Evolutionary conservation across 345 rosid genomes (phyloP), one percentile per base, ranked within the genome.

Genomic region (Euphorbia lathyris): DNA sequence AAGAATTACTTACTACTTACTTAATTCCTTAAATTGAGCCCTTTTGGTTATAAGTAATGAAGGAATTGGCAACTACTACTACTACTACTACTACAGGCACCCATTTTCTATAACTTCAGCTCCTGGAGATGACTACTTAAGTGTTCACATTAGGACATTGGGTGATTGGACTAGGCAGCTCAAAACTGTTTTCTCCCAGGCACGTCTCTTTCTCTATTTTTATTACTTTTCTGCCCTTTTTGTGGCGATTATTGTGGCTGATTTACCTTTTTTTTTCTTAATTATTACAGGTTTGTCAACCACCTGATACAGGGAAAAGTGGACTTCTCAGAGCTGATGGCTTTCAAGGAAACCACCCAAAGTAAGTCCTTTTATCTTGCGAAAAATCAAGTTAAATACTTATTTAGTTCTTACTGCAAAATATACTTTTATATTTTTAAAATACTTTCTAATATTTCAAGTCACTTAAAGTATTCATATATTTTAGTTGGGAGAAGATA

Each of bases 51-150:
- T n/a, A n/a, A n/a, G n/a, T 34, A 34, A 34, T 34, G 38, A 34
- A 34, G 38, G 3, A 34, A 34, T 34, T 34, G 38, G 38, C 38
- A 34, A 34, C n/a, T n/a, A n/a, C n/a, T n/a, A n/a, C n/a, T n/a
- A n/a, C n/a, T n/a, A n/a, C n/a, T n/a, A 34, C 38, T n/a, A 34
- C 38, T 34, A 58, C 81, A 91, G 97, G 97, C 97, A 91, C 59
- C 97, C 97, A 72, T 91, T 91, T 76, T 89, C 96, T 11, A 91
- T 89, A 34, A 89, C 97, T 12, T 87, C 97, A 12, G 88, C 96
- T n/a, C 97, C 96, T 3, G 87, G 86, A 66, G 93, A 91, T 65
- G 87, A 91, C 66, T 75, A 86, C 81, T 71, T 91, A 7, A 91
- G 97, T 25, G 90, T 87, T 63, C 96, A 89, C 50, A 91, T 91